These are phyloP conservation scores for Hyphopichia pseudoburtonii DNA, from an alignment of 1,139 yeast genomes.

Conservation along the genomic window DNA sequence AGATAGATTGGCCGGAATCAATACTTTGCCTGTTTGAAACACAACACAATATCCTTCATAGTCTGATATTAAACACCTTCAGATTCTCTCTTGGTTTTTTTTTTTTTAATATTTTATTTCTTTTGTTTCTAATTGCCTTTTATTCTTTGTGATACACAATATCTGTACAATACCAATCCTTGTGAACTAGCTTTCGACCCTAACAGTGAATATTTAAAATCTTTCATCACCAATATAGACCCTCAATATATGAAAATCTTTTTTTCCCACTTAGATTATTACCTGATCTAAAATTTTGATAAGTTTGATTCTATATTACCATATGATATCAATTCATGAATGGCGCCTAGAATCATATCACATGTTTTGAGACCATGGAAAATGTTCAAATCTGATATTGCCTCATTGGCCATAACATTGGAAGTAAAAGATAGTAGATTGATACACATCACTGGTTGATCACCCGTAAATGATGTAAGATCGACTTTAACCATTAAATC, in stretches of 20 bases:
- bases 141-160: too few relatives aligned
- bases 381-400: neutral
- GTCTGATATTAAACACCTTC: neutral
- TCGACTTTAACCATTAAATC: neutral
- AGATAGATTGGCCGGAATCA: conserved; percentile 47
- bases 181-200: too few relatives aligned
- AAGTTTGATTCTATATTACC: conserved; percentile 5
- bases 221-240: neutral
- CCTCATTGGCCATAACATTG: too few relatives aligned
- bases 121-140: too few relatives aligned
- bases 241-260: neutral
- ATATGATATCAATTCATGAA: conserved; percentile 8
- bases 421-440: too few relatives aligned
- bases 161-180: too few relatives aligned
- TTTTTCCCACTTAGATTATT: neutral
- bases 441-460: too few relatives aligned
- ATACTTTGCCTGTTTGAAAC: conserved; percentile 45
- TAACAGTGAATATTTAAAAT: too few relatives aligned
- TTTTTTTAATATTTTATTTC: too few relatives aligned
- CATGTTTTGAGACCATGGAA: conserved; percentile 9
- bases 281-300: conserved; percentile 5
- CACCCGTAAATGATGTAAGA: too few relatives aligned
- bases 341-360: conserved; percentile 11
- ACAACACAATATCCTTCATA: too few relatives aligned
- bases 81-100: neutral